A percentile compares a stretch with the other conserved stretches of the same genome.
These are phyloP conservation scores for Pontederia paniculata DNA, from an alignment of 176 grass and related monocot species.

Conservation along the genomic window DNA sequence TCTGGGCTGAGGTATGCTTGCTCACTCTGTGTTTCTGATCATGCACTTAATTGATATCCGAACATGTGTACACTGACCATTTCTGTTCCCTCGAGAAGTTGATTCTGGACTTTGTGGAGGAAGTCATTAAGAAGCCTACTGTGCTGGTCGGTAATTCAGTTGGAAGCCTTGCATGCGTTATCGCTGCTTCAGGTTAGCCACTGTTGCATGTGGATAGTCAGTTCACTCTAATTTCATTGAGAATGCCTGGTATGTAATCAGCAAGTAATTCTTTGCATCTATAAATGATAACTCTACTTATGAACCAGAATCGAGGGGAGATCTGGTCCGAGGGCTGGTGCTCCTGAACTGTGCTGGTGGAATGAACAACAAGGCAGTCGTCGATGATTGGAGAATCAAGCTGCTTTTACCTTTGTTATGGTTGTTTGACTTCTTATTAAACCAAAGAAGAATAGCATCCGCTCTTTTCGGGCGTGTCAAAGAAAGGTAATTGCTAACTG, in stretches of 20 bases:
- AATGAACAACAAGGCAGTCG: conserved; percentile 98
- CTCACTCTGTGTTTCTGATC: not conserved
- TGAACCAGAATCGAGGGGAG: conserved; percentile 39
- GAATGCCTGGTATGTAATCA: not conserved
- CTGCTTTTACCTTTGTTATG: conserved; percentile 59
- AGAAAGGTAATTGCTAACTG: conserved; percentile 29
- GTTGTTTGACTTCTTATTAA: conserved; percentile 79
- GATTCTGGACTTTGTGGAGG: conserved; percentile 85
- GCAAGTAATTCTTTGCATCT: not conserved
- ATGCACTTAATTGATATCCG: conserved; percentile 6
- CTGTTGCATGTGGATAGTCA: not conserved
- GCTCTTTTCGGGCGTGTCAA: conserved; percentile 65
- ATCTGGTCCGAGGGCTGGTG: conserved; percentile 55
- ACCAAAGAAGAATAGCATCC: conserved; percentile 55
- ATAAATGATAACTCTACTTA: not conserved
- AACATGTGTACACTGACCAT: not conserved
- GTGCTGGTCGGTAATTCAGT: conserved; percentile 89
- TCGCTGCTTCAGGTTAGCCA: conserved; percentile 67
- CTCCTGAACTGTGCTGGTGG: conserved; percentile 83
- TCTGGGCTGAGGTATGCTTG: conserved; percentile 55
- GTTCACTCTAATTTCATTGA: not conserved
- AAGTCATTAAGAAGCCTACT: conserved; percentile 67
- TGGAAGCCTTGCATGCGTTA: conserved; percentile 86
- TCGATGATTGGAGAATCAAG: conserved; percentile 97
- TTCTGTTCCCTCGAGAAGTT: conserved; percentile 37